Evolutionary conservation across 2,329 filamentous ascomycete species (phyloP), one percentile per base, ranked within the genome.

Genomic region (Colletotrichum sp.): DNA sequence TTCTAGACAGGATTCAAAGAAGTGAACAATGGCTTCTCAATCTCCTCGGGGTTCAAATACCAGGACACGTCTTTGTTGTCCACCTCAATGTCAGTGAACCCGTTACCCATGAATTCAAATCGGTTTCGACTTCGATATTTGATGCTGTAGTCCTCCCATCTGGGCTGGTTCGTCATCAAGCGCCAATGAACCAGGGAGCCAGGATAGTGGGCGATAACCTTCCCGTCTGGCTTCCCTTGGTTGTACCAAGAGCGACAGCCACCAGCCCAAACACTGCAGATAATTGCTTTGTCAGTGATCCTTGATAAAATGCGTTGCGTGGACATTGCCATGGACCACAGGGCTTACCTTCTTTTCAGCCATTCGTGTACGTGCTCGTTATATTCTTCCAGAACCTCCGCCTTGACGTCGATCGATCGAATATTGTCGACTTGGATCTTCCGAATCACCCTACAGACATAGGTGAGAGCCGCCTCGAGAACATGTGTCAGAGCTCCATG

Each of bases 71-170:
- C 66, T 16, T 32, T 30, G 3, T 18, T n/a, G n/a, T 52, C 26
- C 0, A 68, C 66, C 26, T 68, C 66, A 32, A 55, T 32, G 28
- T 57, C 26, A 15, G 66, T 68, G 2, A 68, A 68, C n/a, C 66
- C 66, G n/a, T 68, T 68, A 16, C 66, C 66, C 66, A 68, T 68
- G 66, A 60, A 68, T 28, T 60, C 66, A 24, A 68, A 68, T 22
- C 66, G 48, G 28, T 68, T 68, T 24, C 48, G 28, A 48, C 48
- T 44, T 26, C 48, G 44, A 34, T 68, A 36, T n/a, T 59, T 34
- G 30, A 68, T 68, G n/a, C 44, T 32, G 15, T 68, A 68, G n/a
- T 68, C 66, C 13, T 68, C 66, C 26, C 55, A 68, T n/a, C 66
- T 52, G 26, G 66, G 66, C 6, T 34, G 22, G 30, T 68, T 55